These are phyloP conservation scores for Vitis hybrid DNA, from an alignment of 177 flowering plant species.

Conservation along the genomic window DNA sequence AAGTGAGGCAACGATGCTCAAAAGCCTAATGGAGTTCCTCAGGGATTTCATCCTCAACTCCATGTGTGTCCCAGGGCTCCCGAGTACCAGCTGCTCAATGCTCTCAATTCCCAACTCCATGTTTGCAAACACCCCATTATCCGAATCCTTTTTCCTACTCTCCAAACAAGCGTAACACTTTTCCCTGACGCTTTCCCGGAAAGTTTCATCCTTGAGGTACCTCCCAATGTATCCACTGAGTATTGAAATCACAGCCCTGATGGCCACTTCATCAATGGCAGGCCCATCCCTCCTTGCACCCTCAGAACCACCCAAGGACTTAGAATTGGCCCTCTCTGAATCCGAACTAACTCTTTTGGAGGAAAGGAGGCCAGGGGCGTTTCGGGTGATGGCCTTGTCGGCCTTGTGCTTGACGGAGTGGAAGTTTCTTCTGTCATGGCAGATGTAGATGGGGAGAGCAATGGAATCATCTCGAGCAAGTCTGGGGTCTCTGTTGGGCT, in stretches of 20 bases:
- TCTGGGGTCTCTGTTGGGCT: slow-evolving; percentile 11
- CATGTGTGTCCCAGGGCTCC: slow-evolving; percentile 16
- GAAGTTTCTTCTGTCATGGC: slow-evolving; percentile 40
- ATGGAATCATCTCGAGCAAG: slow-evolving; percentile 23
- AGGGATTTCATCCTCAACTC: slow-evolving; percentile 33
- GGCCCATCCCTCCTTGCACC: slow-evolving; percentile 28
- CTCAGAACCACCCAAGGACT: slow-evolving; percentile 8
- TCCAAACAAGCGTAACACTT: slow-evolving; percentile 38
- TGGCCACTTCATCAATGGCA: slow-evolving; percentile 53
- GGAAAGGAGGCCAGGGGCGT: slow-evolving; percentile 30
- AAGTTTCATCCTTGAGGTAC: slow-evolving; percentile 40
- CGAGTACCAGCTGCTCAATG: slow-evolving; percentile 38
- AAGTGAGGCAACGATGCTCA: slow-evolving; percentile 46
- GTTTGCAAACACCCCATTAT: slow-evolving; percentile 31
- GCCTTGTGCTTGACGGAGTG: slow-evolving; percentile 20
- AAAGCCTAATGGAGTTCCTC: slow-evolving; percentile 35
- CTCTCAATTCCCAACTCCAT: slow-evolving; percentile 49
- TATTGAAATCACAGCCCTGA: slow-evolving; percentile 56
- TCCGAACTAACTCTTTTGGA: slow-evolving; percentile 27
- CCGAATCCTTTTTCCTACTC: slow-evolving; percentile 16
- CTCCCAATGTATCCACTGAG: slow-evolving; percentile 54
- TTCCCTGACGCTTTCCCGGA: slow-evolving; percentile 33
- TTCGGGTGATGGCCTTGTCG: slow-evolving; percentile 17
- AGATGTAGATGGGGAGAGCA: slow-evolving; percentile 47
- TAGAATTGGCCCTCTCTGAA: slow-evolving; percentile 24